phyloP scores from a whole-genome alignment of 306 rosid genomes.

The Pyrus betulifolia region DNA sequence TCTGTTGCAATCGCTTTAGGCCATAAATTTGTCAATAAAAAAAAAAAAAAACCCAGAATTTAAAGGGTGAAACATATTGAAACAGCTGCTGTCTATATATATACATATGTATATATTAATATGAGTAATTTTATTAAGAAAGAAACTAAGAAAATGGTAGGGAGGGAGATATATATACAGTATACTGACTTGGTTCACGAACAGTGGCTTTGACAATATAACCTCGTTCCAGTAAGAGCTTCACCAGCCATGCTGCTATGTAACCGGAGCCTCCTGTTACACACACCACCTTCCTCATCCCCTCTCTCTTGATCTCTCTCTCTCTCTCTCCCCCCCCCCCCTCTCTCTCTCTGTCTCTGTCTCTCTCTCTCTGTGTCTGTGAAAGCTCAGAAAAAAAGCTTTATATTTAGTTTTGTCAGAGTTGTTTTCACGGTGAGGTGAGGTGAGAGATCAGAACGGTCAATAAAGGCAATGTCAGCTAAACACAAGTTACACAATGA shows the following conservation, averaged over 20 bases:
- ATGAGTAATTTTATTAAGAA: background rate
- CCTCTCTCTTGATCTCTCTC: background rate
- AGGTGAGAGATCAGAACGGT: background rate
- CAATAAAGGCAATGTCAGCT: too few species aligned
- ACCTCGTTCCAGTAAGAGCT: constrained; percentile 21
- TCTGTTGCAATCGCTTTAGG: too few species aligned
- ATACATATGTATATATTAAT: background rate
- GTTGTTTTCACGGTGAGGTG: background rate
- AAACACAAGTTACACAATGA: too few species aligned
- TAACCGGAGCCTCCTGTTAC: constrained; percentile 32
- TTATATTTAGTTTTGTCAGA: background rate
- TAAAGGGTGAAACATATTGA: background rate
- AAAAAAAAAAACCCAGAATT: background rate
- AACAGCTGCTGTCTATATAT: background rate
- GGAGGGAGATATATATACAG: too few species aligned
- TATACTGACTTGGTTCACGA: constrained; percentile 28
- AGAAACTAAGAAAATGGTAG: background rate
- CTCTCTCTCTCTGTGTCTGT: background rate
- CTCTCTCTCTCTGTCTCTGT: too few species aligned
- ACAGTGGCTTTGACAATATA: constrained; percentile 27
- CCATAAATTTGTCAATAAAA: background rate
- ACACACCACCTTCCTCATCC: constrained; percentile 19
- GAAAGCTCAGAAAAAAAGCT: background rate
- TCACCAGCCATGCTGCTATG: constrained; percentile 33
- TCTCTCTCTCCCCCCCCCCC: background rate